phyloP scores from a whole-genome alignment of 2,329 filamentous ascomycete species.

The Trichophyton verrucosum region DNA sequence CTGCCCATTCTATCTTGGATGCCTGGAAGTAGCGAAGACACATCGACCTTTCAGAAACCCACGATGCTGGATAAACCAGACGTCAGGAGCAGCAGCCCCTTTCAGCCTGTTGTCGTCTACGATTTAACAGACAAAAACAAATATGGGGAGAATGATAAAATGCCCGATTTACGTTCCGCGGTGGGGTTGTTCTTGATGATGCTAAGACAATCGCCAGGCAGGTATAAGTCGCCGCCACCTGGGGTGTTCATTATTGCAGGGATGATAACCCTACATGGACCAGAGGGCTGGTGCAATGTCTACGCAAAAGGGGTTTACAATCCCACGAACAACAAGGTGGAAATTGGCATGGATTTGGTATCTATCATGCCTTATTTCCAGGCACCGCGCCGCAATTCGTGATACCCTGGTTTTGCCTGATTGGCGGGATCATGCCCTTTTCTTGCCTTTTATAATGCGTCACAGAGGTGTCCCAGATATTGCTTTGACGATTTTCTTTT shows the following conservation, averaged over 20 bases:
- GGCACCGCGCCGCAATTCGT: neutral
- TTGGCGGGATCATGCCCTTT: neutral
- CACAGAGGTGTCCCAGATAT: neutral
- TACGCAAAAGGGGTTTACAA: constrained; percentile 4
- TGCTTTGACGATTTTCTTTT: neutral
- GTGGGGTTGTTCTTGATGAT: neutral
- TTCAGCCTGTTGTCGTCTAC: neutral
- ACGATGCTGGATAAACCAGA: neutral
- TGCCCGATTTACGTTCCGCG: neutral
- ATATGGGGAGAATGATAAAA: neutral
- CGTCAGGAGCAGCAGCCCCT: neutral
- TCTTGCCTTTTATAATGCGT: too few relatives aligned
- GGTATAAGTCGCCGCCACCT: neutral
- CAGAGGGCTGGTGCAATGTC: constrained; percentile 6
- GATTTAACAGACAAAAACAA: neutral
- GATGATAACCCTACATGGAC: constrained; percentile 4
- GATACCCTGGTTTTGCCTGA: neutral
- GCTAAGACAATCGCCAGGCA: neutral
- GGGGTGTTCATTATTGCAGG: constrained; percentile 5
- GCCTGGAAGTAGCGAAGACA: neutral
- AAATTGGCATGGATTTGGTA: neutral
- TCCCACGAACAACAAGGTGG: neutral
- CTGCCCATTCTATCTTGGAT: neutral
- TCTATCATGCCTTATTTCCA: neutral
- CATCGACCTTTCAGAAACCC: neutral